These are phyloP conservation scores for Fusarium begoniae DNA, from an alignment of 2,329 filamentous ascomycete genomes.

Conservation along the genomic window DNA sequence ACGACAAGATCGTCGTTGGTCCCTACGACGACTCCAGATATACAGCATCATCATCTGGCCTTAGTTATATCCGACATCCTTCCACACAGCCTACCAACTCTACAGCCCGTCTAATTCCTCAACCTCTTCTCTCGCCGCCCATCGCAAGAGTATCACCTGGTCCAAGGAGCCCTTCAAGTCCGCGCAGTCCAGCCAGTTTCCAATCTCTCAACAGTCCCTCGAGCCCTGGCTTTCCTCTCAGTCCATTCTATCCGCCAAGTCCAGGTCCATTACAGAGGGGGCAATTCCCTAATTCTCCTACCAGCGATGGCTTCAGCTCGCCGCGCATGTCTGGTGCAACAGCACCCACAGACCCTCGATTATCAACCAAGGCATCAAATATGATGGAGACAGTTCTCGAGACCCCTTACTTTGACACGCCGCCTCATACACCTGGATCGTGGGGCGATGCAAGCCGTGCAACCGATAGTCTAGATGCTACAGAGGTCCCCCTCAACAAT, in stretches of 20 bases:
- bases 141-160: slow-evolving; percentile 25
- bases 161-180: slow-evolving; percentile 22
- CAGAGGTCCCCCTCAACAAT: slow-evolving; percentile 33
- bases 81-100: slow-evolving; percentile 38
- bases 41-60: slow-evolving; percentile 28
- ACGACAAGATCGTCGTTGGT: slow-evolving; percentile 21
- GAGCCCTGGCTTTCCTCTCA: slow-evolving; percentile 33
- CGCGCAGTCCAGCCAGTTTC: slow-evolving; percentile 26
- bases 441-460: slow-evolving; percentile 10
- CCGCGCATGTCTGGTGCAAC: slow-evolving; percentile 11
- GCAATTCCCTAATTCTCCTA: slow-evolving; percentile 27
- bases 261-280: slow-evolving; percentile 22
- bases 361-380: slow-evolving; percentile 4
- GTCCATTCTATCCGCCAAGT: slow-evolving; percentile 30
- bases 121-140: slow-evolving; percentile 39
- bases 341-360: slow-evolving; percentile 10
- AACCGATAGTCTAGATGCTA: slow-evolving; percentile 23
- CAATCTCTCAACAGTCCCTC: slow-evolving; percentile 22
- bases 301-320: slow-evolving; percentile 34
- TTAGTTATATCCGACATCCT: slow-evolving; percentile 31
- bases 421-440: slow-evolving; percentile 25
- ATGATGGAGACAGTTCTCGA: slow-evolving; percentile 37
- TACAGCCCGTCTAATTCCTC: slow-evolving; percentile 25
- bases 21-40: slow-evolving; percentile 30
- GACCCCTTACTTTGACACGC: slow-evolving; percentile 38